Base-by-base conservation (phyloP, 345 rosid species). In the Lenwebbia sp. region DNA sequence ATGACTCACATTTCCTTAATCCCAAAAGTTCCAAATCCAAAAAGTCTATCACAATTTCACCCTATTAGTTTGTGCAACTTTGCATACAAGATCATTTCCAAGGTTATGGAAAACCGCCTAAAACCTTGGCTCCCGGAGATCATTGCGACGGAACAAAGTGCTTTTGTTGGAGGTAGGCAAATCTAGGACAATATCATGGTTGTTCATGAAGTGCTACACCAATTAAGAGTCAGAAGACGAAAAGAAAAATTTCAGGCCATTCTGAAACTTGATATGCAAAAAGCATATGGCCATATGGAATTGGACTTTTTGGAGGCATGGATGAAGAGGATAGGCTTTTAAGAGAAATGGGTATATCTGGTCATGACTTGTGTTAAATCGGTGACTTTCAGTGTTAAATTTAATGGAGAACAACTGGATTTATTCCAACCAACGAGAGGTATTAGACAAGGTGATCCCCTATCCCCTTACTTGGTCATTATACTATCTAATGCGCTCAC, bases 151-250 rank as follows among this genome's bases (percentile, higher is more conserved):
- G 28, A 78, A 44, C 19, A 44, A 0, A 40, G 53, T 40, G 53
- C 51, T 22, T 78, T 44, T 40, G 22, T 78, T 21, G 6, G 26
- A 14, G 83, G 51, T 11, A 78, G 53, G 23, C 25, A 19, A 19
- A 78, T 78, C 8, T 0, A 0, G 0, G 83, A 44, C 4, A 78
- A 78, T 44, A 40, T 78, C 14, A 50, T 78, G 21, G 15, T 78
- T 17, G 0, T 25, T 7, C 26, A 78, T 0, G 0, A 40, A 7
- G 47, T 56, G 51, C 50, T 37, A 3, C 28, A 19, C 25, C 83
- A 78, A 22, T 23, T 78, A 17, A 0, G 47, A 40, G 6, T 41
- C 2, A 13, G 14, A 33, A 40, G 22, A 78, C 6, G 13, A 0
- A 40, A 21, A 78, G 33, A 40, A 25, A 25, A 13, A 9, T 44